These are phyloP conservation scores for Beauveria sp. DNA, from an alignment of 2,329 filamentous ascomycete species.

Conservation along the genomic window DNA sequence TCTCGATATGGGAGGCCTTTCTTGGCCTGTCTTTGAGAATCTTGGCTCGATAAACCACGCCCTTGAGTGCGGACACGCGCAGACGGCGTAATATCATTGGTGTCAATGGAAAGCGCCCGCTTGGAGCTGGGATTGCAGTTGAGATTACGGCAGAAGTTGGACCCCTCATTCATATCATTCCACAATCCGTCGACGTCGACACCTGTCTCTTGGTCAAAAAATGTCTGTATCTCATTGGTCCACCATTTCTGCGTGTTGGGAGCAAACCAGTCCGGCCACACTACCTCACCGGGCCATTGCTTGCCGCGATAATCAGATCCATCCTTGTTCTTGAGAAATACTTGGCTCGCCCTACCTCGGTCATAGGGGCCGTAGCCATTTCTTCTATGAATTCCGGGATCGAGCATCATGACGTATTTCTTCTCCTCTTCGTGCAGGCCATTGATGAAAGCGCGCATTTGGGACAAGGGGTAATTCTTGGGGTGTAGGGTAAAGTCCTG, in stretches of 20 bases:
- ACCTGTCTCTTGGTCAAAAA: conserved; percentile 57
- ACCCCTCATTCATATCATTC: conserved; percentile 59
- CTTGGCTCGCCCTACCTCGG: conserved; percentile 31
- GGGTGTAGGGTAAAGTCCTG: conserved; percentile 57
- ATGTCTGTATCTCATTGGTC: conserved; percentile 54
- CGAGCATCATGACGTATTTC: conserved; percentile 67
- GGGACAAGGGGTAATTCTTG: conserved; percentile 50
- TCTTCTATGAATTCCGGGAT: conserved; percentile 48
- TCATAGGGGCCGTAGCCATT: conserved; percentile 31
- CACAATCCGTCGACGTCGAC: conserved; percentile 72
- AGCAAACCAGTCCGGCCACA: conserved; percentile 68
- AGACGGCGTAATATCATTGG: too few species aligned
- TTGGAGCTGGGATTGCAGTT: background rate
- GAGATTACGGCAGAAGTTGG: conserved; percentile 20
- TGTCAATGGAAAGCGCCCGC: too few species aligned
- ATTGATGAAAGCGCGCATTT: conserved; percentile 57
- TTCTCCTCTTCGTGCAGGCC: conserved; percentile 61
- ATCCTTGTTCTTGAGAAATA: conserved; percentile 22
- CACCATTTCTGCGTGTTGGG: conserved; percentile 56
- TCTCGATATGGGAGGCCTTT: too few species aligned
- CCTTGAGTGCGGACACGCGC: too few species aligned
- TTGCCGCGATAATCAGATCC: conserved; percentile 39
- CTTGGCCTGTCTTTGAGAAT: too few species aligned
- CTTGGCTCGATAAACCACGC: too few species aligned
- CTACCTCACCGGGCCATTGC: conserved; percentile 65